Evolutionary conservation across 2,329 filamentous ascomycete genomes (phyloP).

Genomic region (Pseudopyricularia javanii): DNA sequence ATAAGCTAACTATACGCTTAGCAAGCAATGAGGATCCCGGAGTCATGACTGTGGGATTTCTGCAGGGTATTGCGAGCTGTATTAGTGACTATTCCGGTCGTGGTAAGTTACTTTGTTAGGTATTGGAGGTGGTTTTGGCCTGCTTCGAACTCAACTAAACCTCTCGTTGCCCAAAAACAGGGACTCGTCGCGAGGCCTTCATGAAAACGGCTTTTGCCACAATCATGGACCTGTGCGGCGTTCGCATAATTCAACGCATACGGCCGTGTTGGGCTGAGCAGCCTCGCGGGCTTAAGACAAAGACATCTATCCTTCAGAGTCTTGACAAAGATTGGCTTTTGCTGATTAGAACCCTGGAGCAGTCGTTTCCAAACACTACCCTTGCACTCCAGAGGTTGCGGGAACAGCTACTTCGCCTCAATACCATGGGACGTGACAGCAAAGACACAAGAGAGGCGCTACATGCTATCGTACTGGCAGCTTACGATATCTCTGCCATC

Average conservation of each 20-base stretch:
- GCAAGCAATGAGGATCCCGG: slow-evolving; percentile 1
- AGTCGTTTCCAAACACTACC: background rate
- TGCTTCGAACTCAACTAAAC: background rate
- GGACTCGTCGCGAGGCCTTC: background rate
- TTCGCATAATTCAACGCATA: background rate
- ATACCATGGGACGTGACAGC: background rate
- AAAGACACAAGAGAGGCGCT: background rate
- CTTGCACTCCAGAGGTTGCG: background rate
- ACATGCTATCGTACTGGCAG: background rate
- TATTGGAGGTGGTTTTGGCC: no score
- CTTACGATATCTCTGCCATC: background rate
- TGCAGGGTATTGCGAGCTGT: background rate
- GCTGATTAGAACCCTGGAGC: background rate
- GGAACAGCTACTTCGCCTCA: background rate
- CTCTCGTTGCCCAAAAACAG: background rate
- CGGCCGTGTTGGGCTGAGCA: background rate
- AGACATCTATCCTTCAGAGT: background rate
- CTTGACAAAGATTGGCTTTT: background rate
- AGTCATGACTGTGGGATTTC: background rate
- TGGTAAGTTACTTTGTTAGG: background rate
- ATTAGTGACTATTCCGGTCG: background rate
- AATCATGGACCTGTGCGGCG: background rate
- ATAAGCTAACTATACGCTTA: background rate
- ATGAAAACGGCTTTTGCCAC: background rate
- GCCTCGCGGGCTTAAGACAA: background rate